These are phyloP conservation scores for Zygosaccharomyces kombuchaensis DNA, from an alignment of 805 yeast genomes.

Conservation along the genomic window DNA sequence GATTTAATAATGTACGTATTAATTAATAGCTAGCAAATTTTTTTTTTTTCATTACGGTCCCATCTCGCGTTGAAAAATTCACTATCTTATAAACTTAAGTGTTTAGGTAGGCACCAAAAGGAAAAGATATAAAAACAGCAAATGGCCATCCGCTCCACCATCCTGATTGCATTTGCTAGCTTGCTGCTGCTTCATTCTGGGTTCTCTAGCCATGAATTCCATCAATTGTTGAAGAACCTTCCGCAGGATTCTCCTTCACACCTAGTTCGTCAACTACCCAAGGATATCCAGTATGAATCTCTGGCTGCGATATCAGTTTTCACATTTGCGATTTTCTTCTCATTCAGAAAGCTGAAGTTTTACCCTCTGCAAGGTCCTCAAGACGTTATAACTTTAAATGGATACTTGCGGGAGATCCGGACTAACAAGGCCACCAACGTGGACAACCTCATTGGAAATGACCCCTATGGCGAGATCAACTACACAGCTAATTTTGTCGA, in stretches of 20 bases:
- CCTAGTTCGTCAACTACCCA: constrained; percentile 17
- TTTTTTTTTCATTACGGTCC: background rate
- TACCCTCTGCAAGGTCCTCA: constrained; percentile 21
- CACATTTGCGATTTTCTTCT: constrained; percentile 22
- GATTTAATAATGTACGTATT: constrained; percentile 6
- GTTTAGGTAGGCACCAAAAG: background rate
- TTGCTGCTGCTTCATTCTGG: constrained; percentile 28
- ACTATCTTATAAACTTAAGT: background rate
- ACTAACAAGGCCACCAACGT: constrained; percentile 30
- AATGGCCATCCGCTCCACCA: constrained; percentile 19
- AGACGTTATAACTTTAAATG: constrained; percentile 15
- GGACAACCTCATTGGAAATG: constrained; percentile 28
- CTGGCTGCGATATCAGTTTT: constrained; percentile 24
- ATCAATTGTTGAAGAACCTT: constrained; percentile 23
- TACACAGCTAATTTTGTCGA: constrained; percentile 30
- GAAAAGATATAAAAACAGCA: background rate
- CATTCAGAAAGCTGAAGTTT: constrained; percentile 25
- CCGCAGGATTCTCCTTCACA: constrained; percentile 6
- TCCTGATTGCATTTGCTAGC: constrained; percentile 15
- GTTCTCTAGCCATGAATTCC: constrained; percentile 34
- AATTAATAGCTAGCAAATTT: background rate
- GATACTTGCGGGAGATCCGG: constrained; percentile 29
- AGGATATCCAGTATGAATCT: constrained; percentile 31
- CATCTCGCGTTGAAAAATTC: background rate
- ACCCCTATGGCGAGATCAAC: constrained; percentile 29